Evolutionary conservation across 1,139 yeast genomes (phyloP), one percentile per base, ranked within the genome.

Genomic region (Cylindricascospora bacillispora): DNA sequence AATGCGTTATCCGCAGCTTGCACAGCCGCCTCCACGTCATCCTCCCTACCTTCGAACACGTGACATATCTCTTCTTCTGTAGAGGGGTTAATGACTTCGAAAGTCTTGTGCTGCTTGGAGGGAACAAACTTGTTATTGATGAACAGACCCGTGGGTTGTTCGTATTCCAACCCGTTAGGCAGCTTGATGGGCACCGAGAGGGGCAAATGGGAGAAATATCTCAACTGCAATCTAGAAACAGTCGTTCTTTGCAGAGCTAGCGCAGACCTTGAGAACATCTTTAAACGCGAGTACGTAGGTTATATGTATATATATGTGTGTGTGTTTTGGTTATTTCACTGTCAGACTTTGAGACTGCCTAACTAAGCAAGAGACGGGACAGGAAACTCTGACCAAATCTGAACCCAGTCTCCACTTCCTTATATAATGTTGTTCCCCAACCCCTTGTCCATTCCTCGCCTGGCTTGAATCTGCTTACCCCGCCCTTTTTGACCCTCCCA

Each of bases 101-200:
- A 60, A 13, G 63, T 59, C 39, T 62, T 59, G 22, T 57, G 56
- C 25, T 49, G 53, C 23, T 43, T 43, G 1, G 68, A 52, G 7
- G 55, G 51, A 21, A 59, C 63, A 35, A 60, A 63, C 35, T 61
- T 43, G 40, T 62, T 62, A 46, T 61, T 59, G 33, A 62, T 62
- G 52, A 62, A 63, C 34, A 63, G 48, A 34, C 68, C 68, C 11
- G 70, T 65, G 38, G 73, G 72, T 47, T 67, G 72, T 27, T 63
- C 65, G 60, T 38, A 56, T 34, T 53, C 57, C 24, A 55, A 44
- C 25, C 77, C 77, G 36, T 65, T 69, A 34, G 75, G 75, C 30
- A 68, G 54, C 24, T 60, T 66, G 37, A 70, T 55, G 13, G 63
- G 59, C 1, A 50, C 48, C 3, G 48, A 30, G 27, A 52, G 26